Conservation (phyloP, 2,329 filamentous ascomycete genomes). For the Cladosporium sp. region DNA sequence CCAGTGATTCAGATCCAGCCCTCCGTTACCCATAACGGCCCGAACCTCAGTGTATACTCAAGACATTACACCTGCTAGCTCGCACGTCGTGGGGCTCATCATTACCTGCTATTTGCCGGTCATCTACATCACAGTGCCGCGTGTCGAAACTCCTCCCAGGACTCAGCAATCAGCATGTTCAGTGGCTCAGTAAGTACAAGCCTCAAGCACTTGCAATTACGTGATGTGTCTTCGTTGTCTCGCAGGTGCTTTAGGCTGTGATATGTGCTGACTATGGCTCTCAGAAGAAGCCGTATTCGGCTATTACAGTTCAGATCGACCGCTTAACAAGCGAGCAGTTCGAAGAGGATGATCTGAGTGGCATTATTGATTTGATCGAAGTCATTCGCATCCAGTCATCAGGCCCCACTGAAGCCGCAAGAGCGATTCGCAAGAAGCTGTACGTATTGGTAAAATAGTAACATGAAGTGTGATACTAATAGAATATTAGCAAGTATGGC, state of each 20-base stretch:
- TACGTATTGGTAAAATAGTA: constrained; percentile 41
- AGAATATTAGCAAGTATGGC: constrained; percentile 75
- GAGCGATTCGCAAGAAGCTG: constrained; percentile 94
- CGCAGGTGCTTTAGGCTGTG: background rate
- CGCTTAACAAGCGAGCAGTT: constrained; percentile 85
- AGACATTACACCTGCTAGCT: background rate
- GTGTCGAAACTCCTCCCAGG: background rate
- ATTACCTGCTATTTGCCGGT: too few relatives aligned
- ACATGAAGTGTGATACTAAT: constrained; percentile 1
- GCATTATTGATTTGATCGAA: constrained; percentile 91
- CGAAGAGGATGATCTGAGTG: constrained; percentile 86
- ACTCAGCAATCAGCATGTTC: constrained; percentile 23
- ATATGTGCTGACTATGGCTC: background rate
- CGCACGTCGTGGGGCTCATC: background rate
- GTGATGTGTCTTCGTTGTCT: background rate
- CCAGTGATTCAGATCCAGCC: background rate
- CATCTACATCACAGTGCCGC: background rate
- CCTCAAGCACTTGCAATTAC: background rate
- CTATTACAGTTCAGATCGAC: constrained; percentile 90
- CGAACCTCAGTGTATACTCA: background rate
- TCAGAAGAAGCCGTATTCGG: constrained; percentile 84
- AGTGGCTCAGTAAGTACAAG: constrained; percentile 26
- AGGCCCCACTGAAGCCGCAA: constrained; percentile 83
- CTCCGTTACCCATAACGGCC: background rate
- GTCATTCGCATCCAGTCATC: constrained; percentile 86